Percentiles rank a stretch among this genome's conserved stretches.
Conservation (phyloP, 2,329 filamentous ascomycete species). For the Ophiocordyceps unilateralis region DNA sequence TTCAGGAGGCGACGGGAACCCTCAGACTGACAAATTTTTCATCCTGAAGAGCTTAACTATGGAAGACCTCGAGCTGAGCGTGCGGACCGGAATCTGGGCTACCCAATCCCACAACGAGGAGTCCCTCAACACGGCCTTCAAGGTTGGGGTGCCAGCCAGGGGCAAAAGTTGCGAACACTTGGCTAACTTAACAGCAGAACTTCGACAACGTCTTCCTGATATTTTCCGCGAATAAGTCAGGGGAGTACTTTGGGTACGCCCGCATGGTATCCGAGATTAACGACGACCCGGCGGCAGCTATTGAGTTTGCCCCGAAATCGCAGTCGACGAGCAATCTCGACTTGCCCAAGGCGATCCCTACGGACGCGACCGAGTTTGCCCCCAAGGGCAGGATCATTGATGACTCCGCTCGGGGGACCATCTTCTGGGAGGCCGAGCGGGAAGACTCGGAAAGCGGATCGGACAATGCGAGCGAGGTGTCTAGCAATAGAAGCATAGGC, state of each 20-base stretch:
- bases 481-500: conserved; percentile 20
- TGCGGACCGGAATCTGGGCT: conserved; percentile 80
- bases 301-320: conserved; percentile 50
- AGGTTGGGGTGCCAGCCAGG: conserved; percentile 31
- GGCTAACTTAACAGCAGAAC: conserved; percentile 28
- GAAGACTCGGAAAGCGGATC: conserved; percentile 30
- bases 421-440: conserved; percentile 81
- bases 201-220: conserved; percentile 78
- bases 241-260: conserved; percentile 91
- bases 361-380: conserved; percentile 58
- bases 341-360: conserved; percentile 62
- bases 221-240: conserved; percentile 94
- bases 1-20: neutral
- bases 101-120: conserved; percentile 89
- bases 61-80: conserved; percentile 77
- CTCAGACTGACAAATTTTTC: conserved; percentile 39
- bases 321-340: conserved; percentile 44
- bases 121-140: conserved; percentile 64
- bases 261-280: conserved; percentile 76
- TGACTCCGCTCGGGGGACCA: conserved; percentile 82
- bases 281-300: conserved; percentile 52
- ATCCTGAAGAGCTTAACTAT: conserved; percentile 84
- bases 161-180: too few species aligned
- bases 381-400: conserved; percentile 80
- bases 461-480: conserved; percentile 24